Evolutionary conservation across 2,329 filamentous ascomycete species (phyloP), one percentile per base, ranked within the genome.

Genomic region (Phaeosphaeria sp.): DNA sequence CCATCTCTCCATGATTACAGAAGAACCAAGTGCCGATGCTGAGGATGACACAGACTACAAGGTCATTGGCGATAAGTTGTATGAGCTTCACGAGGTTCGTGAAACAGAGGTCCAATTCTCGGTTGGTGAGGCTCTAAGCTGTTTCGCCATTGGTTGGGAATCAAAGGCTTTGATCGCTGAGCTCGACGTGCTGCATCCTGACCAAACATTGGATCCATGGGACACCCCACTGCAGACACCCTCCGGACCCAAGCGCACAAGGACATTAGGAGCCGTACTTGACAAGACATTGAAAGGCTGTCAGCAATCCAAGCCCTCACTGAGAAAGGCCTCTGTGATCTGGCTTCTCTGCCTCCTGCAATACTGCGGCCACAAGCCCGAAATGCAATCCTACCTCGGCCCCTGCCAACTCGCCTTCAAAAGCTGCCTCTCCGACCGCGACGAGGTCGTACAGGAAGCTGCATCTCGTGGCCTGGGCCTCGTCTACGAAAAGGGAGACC

Each of bases 391-490:
- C 4, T 86, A 88, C 13, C 81, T 99, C 41, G 85, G 91, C 50
- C 87, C 92, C 66, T 93, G 90, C 57, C 95, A 99, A 75, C 85
- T 85, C 36, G 90, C 92, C 0, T 99, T 99, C 76, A 93, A 96
- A 82, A 84, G 89, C 23, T 89, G 97, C 27, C 84, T 99, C 13
- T 90, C 89, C 17, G 93, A 96, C 56, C 86, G 93, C 20, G 95
- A 99, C 69, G 93, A 98, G 72, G 85, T 98, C 9, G 93, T 98
- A 0, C 95, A 99, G 76, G 95, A 99, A 77, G 96, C 93, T 4
- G 93, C 95, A 3, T 97, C 94, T 0, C 85, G 94, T 56, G 95
- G 95, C 0, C 83, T 99, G 27, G 89, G 92, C n/a, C 78, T 98
- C 48, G 93, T 98, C 1, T 99, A 98, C 73, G 93, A 97, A 70